A percentile compares a stretch with the other conserved stretches of the same genome.
Conservation (phyloP, 2,329 filamentous ascomycete species). For the Ceratocystis alfenasii region DNA sequence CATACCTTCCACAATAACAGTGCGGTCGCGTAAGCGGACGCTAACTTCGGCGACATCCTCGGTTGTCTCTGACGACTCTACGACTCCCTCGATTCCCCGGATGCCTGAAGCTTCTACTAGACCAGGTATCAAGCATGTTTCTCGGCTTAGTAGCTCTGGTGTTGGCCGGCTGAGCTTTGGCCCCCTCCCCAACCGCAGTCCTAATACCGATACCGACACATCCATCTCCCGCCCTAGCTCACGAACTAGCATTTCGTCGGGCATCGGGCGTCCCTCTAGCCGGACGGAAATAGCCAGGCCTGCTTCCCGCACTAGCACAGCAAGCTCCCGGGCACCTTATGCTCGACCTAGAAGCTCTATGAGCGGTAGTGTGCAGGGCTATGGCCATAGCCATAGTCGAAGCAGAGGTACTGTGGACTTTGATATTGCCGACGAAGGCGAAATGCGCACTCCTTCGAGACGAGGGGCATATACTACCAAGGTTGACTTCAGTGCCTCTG, state of each 20-base stretch:
- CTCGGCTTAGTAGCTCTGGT: conserved; percentile 49
- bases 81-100: conserved; percentile 35
- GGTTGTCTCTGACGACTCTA: conserved; percentile 37
- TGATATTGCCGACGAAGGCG: conserved; percentile 33
- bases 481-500: conserved; percentile 27
- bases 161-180: conserved; percentile 54
- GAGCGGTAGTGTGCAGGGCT: conserved; percentile 48
- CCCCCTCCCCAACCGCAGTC: conserved; percentile 45
- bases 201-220: conserved; percentile 33
- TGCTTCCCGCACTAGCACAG: conserved; percentile 50
- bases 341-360: conserved; percentile 61
- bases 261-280: conserved; percentile 41
- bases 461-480: conserved; percentile 43
- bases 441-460: conserved; percentile 42
- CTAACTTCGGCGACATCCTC: conserved; percentile 42
- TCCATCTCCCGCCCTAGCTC: conserved; percentile 57
- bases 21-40: conserved; percentile 59
- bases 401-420: conserved; percentile 46
- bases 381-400: conserved; percentile 28
- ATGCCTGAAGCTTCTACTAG: conserved; percentile 25
- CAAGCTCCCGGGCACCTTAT: conserved; percentile 46
- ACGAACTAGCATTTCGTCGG: conserved; percentile 49
- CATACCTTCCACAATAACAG: conserved; percentile 47
- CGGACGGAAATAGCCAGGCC: conserved; percentile 48
- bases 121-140: conserved; percentile 38